Base-by-base conservation (phyloP, 768 basidiomycete species). In the Crucibulum laeve region DNA sequence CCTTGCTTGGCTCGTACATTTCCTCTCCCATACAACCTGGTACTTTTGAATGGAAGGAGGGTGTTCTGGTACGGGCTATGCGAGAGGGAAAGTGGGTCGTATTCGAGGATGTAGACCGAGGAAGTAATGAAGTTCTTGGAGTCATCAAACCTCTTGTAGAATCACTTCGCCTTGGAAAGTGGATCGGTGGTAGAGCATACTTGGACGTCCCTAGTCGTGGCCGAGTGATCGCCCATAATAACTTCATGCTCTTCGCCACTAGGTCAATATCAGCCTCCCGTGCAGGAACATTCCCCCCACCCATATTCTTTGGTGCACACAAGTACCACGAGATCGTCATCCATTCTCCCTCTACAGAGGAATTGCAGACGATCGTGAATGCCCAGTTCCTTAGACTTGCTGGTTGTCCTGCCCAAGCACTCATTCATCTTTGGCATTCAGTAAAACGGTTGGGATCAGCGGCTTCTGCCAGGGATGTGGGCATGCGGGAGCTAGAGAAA, bases 1-100 rank as follows among this genome's bases (percentile, higher is more conserved):
- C 92, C 0, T 74, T 99, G 4, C 76, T 99, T 33, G 95, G 96
- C 4, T 93, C 91, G 2, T 95, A 98, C 46, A 71, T 91, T 2
- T 95, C 95, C 1, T 96, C 95, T 0, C 73, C 85, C 0, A 80
- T 76, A 1, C 77, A 77, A 19, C 83, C 91, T 0, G 95, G 95
- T 4, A 82, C 80, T 2, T 99, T 99, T 53, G 91, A 95, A 53
- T 99, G 94, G 90, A 90, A 87, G 63, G 93, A 97, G 50, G 96
- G 96, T 4, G 84, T 93, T 0, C 71, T 99, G 25, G 83, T 94
- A 7, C 85, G 88, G 28, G 85, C 94, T 0, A 84, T 98, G 76
- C 75, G 80, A 32, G 84, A 90, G 54, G 96, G 96, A 2, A 79
- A 81, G 57, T 97, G 94, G 94, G 71, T 98, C 2, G 81, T 98